Percentiles rank a stretch among this genome's conserved stretches.
Conservation (phyloP, 768 basidiomycete genomes). For the Leccinum incarnatum region DNA sequence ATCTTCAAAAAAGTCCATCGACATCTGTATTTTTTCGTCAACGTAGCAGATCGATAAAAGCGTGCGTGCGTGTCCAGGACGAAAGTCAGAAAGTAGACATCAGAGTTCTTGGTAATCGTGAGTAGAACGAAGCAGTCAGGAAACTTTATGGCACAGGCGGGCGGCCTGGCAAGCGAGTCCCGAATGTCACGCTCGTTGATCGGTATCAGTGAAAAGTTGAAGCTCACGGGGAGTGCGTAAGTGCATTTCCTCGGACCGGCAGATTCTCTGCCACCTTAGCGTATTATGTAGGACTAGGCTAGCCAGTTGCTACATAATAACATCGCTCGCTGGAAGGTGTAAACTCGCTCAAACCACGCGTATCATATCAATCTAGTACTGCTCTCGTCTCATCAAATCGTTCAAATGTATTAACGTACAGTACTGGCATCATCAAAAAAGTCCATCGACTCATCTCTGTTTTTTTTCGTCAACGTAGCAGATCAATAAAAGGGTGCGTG, state of each 20-base stretch:
- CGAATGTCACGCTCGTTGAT: too few species aligned
- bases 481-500: background rate
- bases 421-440: background rate
- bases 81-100: background rate
- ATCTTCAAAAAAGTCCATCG: background rate
- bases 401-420: background rate
- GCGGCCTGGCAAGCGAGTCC: too few species aligned
- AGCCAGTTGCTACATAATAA: too few species aligned
- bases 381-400: background rate
- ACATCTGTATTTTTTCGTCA: background rate
- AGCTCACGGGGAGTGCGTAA: too few species aligned
- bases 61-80: background rate
- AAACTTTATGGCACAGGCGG: background rate
- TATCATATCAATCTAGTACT: background rate
- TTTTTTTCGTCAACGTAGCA: background rate
- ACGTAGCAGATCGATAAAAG: background rate
- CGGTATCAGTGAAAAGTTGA: too few species aligned
- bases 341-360: background rate
- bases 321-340: too few species aligned
- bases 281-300: too few species aligned
- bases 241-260: too few species aligned
- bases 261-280: too few species aligned
- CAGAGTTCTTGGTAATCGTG: background rate
- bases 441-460: background rate
- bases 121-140: background rate